Base-by-base conservation (phyloP, 2,329 filamentous ascomycete species). In the Huntiella moniliformis region DNA sequence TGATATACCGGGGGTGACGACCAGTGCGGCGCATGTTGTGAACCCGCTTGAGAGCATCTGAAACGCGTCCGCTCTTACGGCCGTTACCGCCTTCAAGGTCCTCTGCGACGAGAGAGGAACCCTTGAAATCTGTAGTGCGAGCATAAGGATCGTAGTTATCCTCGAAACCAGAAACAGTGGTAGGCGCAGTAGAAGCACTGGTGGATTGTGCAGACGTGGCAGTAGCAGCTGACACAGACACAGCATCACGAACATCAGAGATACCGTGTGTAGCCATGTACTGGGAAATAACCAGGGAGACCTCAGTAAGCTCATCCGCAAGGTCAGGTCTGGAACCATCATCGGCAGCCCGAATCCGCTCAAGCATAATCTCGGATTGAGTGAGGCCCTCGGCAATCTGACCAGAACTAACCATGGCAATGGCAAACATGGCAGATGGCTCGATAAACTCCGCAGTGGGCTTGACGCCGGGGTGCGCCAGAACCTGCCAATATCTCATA, bases 11-110 rank as follows among this genome's bases (percentile, higher is more conserved):
- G 44, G 88, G 86, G 59, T 95, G 86, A 57, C 86, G 79, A 52
- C 88, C 87, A 56, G 83, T 76, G 49, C 87, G 84, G 52, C 91
- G 86, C 67, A 95, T 94, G 64, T 93, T 94, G 59, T 79, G 82
- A 63, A 96, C 84, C 54, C 85, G 81, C 52, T 70, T 71, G 51
- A 96, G 65, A 33, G 86, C 84, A 52, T 94, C 85, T 52, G 79
- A 79, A 50, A 95, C 68, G 53, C 80, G 77, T 44, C 77, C 73
- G 16, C 77, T 78, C 53, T 78, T 76, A 49, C 81, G 77, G 42
- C 80, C 81, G 55, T 79, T 77, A 35, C 74, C 72, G 55, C 80
- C 83, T 64, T 96, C 88, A 16, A 96, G 73, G 53, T 91, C 74
- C 52, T 95, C 87, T 0, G 85, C 83, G 56, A 96, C 95, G 49